These are phyloP conservation scores for Geotrichum europaeum DNA, from an alignment of 1,139 yeast species.

Conservation along the genomic window DNA sequence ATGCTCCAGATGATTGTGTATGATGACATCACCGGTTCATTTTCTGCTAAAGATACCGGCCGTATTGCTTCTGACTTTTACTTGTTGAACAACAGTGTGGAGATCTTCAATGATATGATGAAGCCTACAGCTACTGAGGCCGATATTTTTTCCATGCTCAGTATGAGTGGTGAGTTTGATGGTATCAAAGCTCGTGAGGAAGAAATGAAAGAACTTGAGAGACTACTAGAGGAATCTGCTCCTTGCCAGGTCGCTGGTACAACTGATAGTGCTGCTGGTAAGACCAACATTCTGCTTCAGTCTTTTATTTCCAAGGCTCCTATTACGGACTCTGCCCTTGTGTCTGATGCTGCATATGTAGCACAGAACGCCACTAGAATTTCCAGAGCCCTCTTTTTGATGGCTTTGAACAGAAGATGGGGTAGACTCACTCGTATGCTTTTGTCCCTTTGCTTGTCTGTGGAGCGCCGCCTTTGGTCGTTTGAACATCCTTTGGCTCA, in stretches of 20 bases:
- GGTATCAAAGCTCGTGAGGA: constrained; percentile 85
- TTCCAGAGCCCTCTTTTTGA: constrained; percentile 78
- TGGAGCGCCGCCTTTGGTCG: constrained; percentile 81
- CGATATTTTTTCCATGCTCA: constrained; percentile 79
- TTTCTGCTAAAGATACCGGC: constrained; percentile 84
- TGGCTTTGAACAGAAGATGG: constrained; percentile 87
- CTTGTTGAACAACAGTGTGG: constrained; percentile 76
- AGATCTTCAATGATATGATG: constrained; percentile 79
- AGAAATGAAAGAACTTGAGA: constrained; percentile 66
- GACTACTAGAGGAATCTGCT: constrained; percentile 46
- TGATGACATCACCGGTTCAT: constrained; percentile 77
- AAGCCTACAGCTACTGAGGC: constrained; percentile 88
- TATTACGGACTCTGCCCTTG: constrained; percentile 71
- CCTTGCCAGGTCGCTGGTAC: constrained; percentile 85
- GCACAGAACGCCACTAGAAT: constrained; percentile 95
- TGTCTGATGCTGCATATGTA: constrained; percentile 84
- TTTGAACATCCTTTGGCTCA: constrained; percentile 88
- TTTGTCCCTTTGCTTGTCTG: constrained; percentile 76
- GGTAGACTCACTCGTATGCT: constrained; percentile 70
- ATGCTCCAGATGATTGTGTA: constrained; percentile 86
- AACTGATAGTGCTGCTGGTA: constrained; percentile 70
- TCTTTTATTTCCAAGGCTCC: constrained; percentile 74
- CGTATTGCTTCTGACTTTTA: constrained; percentile 94
- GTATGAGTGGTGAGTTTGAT: constrained; percentile 93
- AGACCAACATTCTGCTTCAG: constrained; percentile 82